Evolutionary conservation across 2,329 filamentous ascomycete species (phyloP).

Genomic region (Hymenoscyphus albidus): DNA sequence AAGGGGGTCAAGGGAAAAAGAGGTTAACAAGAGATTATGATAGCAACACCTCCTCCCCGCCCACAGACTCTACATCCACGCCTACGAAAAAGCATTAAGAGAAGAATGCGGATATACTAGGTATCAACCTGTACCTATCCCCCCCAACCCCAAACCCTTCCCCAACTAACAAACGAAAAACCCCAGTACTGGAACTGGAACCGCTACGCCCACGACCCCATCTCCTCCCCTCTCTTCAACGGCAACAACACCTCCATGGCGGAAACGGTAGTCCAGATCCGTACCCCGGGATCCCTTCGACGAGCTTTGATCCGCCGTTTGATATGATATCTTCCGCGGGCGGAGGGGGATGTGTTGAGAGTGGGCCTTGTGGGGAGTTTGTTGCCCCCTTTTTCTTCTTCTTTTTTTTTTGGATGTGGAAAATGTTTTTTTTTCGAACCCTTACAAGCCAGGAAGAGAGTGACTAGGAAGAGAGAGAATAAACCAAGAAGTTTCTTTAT

Average conservation of each 20-base stretch:
- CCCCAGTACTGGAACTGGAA: slow-evolving; percentile 45
- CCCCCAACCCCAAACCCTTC: slow-evolving; percentile 16
- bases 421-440: too few relatives aligned
- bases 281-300: slow-evolving; percentile 35
- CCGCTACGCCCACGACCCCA: slow-evolving; percentile 43
- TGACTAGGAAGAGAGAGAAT: too few relatives aligned
- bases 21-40: too few relatives aligned
- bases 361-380: slow-evolving; percentile 43
- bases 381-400: neutral
- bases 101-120: slow-evolving; percentile 43
- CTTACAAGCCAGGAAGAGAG: too few relatives aligned
- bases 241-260: slow-evolving; percentile 48
- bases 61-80: slow-evolving; percentile 25
- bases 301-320: slow-evolving; percentile 16
- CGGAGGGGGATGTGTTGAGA: slow-evolving; percentile 52
- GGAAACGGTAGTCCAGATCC: slow-evolving; percentile 41
- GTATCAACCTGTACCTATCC: slow-evolving; percentile 39
- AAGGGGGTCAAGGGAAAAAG: too few relatives aligned
- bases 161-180: too few relatives aligned
- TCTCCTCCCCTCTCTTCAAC: slow-evolving; percentile 50
- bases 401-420: too few relatives aligned
- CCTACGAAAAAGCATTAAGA: slow-evolving; percentile 41
- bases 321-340: slow-evolving; percentile 40
- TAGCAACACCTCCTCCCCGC: slow-evolving; percentile 11
- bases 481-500: too few relatives aligned